Percentiles rank a stretch among this genome's conserved stretches.
These are phyloP conservation scores for Lentithecium fluviatile DNA, from an alignment of 495 filamentous ascomycete species.

Conservation along the genomic window DNA sequence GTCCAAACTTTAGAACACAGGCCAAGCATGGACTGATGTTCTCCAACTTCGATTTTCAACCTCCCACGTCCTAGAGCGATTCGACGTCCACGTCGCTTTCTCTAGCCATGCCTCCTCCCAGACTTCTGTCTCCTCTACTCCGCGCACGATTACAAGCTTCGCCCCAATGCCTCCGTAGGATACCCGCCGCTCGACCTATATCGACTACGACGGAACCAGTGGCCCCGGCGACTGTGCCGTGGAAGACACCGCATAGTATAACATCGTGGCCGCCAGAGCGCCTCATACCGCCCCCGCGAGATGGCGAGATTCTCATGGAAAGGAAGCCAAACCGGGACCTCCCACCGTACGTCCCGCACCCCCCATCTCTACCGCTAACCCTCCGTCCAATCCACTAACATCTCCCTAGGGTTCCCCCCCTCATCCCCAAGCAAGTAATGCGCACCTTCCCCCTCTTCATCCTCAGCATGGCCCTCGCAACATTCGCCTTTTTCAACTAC, in stretches of 20 bases:
- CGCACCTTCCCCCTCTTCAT: slow-evolving; percentile 59
- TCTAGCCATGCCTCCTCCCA: slow-evolving; percentile 8
- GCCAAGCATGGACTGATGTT: too few relatives aligned
- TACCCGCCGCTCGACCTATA: slow-evolving; percentile 8
- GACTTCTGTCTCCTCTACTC: slow-evolving; percentile 2
- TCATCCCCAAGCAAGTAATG: slow-evolving; percentile 34
- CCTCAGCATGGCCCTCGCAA: slow-evolving; percentile 59
- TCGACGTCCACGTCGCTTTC: too few relatives aligned
- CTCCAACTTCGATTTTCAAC: too few relatives aligned
- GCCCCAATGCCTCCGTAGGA: slow-evolving; percentile 15
- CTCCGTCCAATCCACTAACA: neutral
- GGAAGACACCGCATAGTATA: slow-evolving; percentile 35
- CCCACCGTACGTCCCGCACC: slow-evolving; percentile 18
- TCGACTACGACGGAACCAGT: slow-evolving; percentile 3
- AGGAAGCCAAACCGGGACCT: slow-evolving; percentile 26
- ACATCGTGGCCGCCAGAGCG: slow-evolving; percentile 34
- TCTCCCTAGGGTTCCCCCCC: slow-evolving; percentile 21
- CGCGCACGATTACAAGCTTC: slow-evolving; percentile 1
- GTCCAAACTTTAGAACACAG: too few relatives aligned
- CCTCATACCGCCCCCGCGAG: slow-evolving; percentile 26
- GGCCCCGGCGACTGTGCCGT: slow-evolving; percentile 21
- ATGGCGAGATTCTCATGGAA: slow-evolving; percentile 28
- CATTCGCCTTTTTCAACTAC: slow-evolving; percentile 95
- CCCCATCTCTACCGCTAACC: neutral
- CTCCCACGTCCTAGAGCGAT: too few relatives aligned